phyloP scores from a whole-genome alignment of 148 eudicot species.

The Beta vulgaris region DNA sequence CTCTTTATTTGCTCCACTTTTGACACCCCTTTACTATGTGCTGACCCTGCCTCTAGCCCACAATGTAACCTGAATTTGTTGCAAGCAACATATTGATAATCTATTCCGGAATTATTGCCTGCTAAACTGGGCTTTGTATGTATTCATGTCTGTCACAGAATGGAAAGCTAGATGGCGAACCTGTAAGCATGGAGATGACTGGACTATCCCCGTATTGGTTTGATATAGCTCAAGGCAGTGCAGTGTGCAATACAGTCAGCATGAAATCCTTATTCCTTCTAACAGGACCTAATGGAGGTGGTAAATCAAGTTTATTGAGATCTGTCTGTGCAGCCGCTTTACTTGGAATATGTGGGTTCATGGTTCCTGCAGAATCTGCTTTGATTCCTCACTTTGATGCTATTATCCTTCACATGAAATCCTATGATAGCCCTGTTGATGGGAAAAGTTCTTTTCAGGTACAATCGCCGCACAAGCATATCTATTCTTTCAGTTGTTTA shows the following conservation, averaged over 20 bases:
- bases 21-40: neutral
- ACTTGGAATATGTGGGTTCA: slow-evolving; percentile 92
- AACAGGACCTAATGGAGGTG: slow-evolving; percentile 99
- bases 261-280: slow-evolving; percentile 88
- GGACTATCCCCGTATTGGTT: slow-evolving; percentile 95
- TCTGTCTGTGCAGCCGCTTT: slow-evolving; percentile 93
- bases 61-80: too few species aligned
- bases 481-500: slow-evolving; percentile 2
- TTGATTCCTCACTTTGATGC: slow-evolving; percentile 88
- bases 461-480: slow-evolving; percentile 1
- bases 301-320: slow-evolving; percentile 91
- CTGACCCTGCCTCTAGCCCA: neutral
- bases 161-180: slow-evolving; percentile 26
- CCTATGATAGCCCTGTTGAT: slow-evolving; percentile 98
- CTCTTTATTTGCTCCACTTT: too few species aligned
- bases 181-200: slow-evolving; percentile 58
- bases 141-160: slow-evolving; percentile 41
- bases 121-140: slow-evolving; percentile 1
- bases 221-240: slow-evolving; percentile 78
- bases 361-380: slow-evolving; percentile 97
- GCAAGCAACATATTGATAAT: neutral
- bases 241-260: slow-evolving; percentile 65
- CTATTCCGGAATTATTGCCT: neutral
- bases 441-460: slow-evolving; percentile 99
- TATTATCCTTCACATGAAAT: slow-evolving; percentile 89